These are phyloP conservation scores for Mortierella sp. DNA, from an alignment of 371 early-diverging fungal species.

Conservation along the genomic window DNA sequence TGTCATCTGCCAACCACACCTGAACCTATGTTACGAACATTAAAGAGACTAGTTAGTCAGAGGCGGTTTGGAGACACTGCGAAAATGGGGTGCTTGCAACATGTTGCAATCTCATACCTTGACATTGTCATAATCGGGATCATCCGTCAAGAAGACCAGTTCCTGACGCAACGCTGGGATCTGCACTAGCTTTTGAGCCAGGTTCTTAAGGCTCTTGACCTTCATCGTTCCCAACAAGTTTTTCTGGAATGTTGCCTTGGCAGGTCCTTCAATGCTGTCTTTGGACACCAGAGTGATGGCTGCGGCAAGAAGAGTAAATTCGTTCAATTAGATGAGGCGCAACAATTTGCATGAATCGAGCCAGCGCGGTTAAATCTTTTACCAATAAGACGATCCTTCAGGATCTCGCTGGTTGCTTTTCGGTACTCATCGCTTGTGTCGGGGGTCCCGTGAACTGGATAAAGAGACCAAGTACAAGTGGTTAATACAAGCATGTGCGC, in stretches of 20 bases:
- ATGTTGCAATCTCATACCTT: constrained; percentile 18
- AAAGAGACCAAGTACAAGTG: neutral
- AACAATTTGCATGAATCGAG: neutral
- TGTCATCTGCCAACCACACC: constrained; percentile 58
- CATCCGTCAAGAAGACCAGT: constrained; percentile 26
- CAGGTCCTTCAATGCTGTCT: constrained; percentile 19
- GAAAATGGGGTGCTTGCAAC: no score
- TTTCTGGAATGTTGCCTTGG: constrained; percentile 24
- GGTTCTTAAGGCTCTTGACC: constrained; percentile 57
- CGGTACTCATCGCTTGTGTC: constrained; percentile 49
- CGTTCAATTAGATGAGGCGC: no score
- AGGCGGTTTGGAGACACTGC: neutral
- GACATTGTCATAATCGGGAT: constrained; percentile 27
- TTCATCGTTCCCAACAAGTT: constrained; percentile 57
- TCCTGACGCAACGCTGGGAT: constrained; percentile 50
- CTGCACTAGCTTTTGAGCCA: constrained; percentile 55
- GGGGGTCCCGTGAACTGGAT: constrained; percentile 66
- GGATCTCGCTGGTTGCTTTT: constrained; percentile 56
- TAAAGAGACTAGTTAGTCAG: neutral
- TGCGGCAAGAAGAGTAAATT: neutral
- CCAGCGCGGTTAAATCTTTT: constrained; percentile 5
- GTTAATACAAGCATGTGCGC: no score
- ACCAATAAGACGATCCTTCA: constrained; percentile 74
- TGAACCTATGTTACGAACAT: constrained; percentile 10
- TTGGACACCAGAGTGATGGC: constrained; percentile 33